A percentile compares a stretch with the other conserved stretches of the same genome.
These are phyloP conservation scores for Suillus occidentalis DNA, from an alignment of 768 basidiomycete species.

Conservation along the genomic window DNA sequence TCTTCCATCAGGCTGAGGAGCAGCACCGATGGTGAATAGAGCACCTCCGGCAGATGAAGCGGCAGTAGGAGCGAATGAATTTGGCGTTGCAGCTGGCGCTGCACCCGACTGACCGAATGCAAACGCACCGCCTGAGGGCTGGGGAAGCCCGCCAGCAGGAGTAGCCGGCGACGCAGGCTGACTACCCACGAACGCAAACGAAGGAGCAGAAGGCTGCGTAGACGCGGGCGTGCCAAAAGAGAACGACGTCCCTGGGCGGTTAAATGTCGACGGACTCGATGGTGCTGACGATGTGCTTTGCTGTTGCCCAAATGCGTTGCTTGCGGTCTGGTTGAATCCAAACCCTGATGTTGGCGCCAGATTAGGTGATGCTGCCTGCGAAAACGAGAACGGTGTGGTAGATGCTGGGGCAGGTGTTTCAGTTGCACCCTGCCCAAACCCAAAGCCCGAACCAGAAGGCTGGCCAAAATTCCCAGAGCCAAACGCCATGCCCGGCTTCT, in stretches of 20 bases:
- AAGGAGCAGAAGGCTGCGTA: conserved; percentile 31
- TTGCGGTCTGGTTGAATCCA: conserved; percentile 42
- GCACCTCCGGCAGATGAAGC: conserved; percentile 32
- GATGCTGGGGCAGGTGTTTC: conserved; percentile 41
- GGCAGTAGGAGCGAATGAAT: conserved; percentile 44
- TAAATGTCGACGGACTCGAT: conserved; percentile 59
- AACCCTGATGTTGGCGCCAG: conserved; percentile 43
- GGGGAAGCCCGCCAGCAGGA: conserved; percentile 27
- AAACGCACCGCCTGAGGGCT: conserved; percentile 36
- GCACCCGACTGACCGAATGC: conserved; percentile 41
- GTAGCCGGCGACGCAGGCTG: conserved; percentile 62
- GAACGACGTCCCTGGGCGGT: conserved; percentile 44
- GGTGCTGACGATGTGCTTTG: conserved; percentile 45
- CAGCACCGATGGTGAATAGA: conserved; percentile 63
- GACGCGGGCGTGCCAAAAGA: conserved; percentile 44
- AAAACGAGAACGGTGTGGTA: conserved; percentile 50
- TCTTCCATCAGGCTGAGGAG: conserved; percentile 38
- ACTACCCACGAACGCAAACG: conserved; percentile 54
- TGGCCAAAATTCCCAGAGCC: conserved; percentile 44
- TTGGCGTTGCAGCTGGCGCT: conserved; percentile 40
- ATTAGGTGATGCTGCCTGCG: conserved; percentile 34
- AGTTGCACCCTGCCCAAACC: conserved; percentile 46
- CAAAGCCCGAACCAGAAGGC: conserved; percentile 40
- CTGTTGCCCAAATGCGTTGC: conserved; percentile 43
- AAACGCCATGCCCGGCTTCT: conserved; percentile 42